Evolutionary conservation across 371 early-diverging fungal species (phyloP), one percentile per base, ranked within the genome.

Genomic region (Mucor plumbeus): DNA sequence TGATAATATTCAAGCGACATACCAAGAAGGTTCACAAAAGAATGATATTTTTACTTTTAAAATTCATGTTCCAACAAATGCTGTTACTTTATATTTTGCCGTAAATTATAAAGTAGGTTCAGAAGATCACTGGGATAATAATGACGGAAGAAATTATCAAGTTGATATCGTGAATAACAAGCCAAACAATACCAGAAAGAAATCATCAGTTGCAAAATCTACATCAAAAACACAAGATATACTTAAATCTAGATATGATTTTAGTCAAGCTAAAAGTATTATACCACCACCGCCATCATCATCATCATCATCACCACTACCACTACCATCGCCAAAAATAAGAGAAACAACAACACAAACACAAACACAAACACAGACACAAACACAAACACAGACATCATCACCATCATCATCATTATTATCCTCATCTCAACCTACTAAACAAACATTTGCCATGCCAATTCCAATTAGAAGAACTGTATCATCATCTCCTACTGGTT

Each of bases 71-170:
- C 71, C 59, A 13, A 39, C 50, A n/a, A 61, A 65, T 17, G 74
- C 72, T 26, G 64, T 77, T 21, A 81, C 79, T 9, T 62, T 74
- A 15, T 78, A 82, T 61, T 68, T 80, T 50, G 73, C 72, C 19
- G 61, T 76, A 15, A 69, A 65, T 14, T 67, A 80, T 31, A 77
- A 72, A 53, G 79, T 80, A 19, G 72, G 76, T 36, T 40, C 64
- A 9, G 47, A 63, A 57, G 69, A 69, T 19, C 59, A 55, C 35
- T 73, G 73, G 73, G 73, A 73, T 17, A 73, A 73, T 15, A 73
- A 73, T 31, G 47, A 67, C 21, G 60, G 63, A 9, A 65, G 66
- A 36, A 73, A 73, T 48, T 73, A 69, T 55, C 64, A 73, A 57
- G 33, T 70, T 14, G 58, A 65, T 26, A 48, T 70, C 10, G 7